phyloP scores from a whole-genome alignment of 352 stramenopile genomes.

The Phytophthora uliginosa region DNA sequence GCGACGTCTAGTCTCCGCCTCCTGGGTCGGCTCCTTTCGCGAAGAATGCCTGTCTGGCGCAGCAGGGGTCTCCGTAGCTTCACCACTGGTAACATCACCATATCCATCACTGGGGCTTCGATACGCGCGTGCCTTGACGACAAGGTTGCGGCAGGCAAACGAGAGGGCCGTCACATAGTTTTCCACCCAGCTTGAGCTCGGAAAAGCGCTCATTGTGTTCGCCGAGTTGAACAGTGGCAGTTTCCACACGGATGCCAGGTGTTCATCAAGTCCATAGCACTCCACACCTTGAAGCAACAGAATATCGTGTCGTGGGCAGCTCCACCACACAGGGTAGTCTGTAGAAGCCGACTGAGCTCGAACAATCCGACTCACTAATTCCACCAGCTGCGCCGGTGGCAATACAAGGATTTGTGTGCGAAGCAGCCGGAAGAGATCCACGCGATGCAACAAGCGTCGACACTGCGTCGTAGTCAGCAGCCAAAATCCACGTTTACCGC shows the following conservation, averaged over 20 bases:
- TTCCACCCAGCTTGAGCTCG: conserved; percentile 79
- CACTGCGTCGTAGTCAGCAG: conserved; percentile 65
- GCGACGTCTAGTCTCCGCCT: conserved; percentile 54
- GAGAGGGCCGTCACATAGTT: conserved; percentile 71
- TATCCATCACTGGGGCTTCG: conserved; percentile 17
- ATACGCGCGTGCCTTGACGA: conserved; percentile 36
- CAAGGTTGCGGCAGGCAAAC: conserved; percentile 42
- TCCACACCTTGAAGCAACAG: conserved; percentile 86
- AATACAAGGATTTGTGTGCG: conserved; percentile 78
- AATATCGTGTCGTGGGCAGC: conserved; percentile 78
- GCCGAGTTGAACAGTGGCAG: conserved; percentile 63
- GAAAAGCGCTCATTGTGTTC: conserved; percentile 55
- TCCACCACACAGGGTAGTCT: conserved; percentile 82
- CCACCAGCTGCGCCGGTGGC: conserved; percentile 65
- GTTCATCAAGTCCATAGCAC: conserved; percentile 83
- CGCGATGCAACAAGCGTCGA: conserved; percentile 74
- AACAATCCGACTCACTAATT: conserved; percentile 67
- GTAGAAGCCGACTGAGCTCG: conserved; percentile 33
- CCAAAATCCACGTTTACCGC: conserved; percentile 72
- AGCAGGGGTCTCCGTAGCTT: conserved; percentile 1
- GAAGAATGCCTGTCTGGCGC: conserved; percentile 2
- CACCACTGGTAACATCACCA: conserved; percentile 14
- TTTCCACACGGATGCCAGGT: conserved; percentile 75
- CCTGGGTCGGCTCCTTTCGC: conserved; percentile 4
- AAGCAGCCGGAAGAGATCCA: conserved; percentile 84